A percentile compares a stretch with the other conserved stretches of the same genome.
These are phyloP conservation scores for Chlorella sp. DNA, from an alignment of 139 green algal species.

Conservation along the genomic window DNA sequence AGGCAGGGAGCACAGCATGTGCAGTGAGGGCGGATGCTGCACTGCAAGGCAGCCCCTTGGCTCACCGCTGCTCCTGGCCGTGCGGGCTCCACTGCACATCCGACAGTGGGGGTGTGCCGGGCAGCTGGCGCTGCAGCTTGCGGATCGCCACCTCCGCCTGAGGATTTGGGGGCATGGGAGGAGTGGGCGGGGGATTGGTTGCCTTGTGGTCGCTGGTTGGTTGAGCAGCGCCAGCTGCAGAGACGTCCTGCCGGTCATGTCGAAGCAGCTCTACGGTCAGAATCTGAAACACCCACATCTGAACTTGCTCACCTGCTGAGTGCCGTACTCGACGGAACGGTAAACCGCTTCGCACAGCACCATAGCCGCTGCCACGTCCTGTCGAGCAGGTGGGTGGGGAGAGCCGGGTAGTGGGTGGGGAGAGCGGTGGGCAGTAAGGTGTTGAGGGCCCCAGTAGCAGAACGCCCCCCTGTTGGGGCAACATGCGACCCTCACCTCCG, in stretches of 20 bases:
- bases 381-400: not conserved
- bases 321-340: not conserved
- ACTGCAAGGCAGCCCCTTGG: not conserved
- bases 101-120: not conserved
- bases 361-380: constrained; percentile 7
- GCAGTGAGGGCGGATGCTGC: too few relatives aligned
- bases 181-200: too few relatives aligned
- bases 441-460: too few relatives aligned
- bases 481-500: too few relatives aligned
- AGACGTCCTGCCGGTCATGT: too few relatives aligned
- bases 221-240: too few relatives aligned
- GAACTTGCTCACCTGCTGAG: not conserved
- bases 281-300: too few relatives aligned
- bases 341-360: constrained; percentile 22
- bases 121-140: constrained; percentile 12
- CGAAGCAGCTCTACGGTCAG: too few relatives aligned
- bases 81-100: constrained; percentile 14
- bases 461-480: too few relatives aligned
- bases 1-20: not conserved
- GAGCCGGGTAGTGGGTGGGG: not conserved
- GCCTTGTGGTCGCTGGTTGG: too few relatives aligned
- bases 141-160: constrained; percentile 24
- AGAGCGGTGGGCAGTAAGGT: too few relatives aligned
- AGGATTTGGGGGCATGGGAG: not conserved
- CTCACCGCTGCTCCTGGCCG: constrained; percentile 2